Evolutionary conservation across 139 green algal species (phyloP).

Genomic region (Closterium sp.): DNA sequence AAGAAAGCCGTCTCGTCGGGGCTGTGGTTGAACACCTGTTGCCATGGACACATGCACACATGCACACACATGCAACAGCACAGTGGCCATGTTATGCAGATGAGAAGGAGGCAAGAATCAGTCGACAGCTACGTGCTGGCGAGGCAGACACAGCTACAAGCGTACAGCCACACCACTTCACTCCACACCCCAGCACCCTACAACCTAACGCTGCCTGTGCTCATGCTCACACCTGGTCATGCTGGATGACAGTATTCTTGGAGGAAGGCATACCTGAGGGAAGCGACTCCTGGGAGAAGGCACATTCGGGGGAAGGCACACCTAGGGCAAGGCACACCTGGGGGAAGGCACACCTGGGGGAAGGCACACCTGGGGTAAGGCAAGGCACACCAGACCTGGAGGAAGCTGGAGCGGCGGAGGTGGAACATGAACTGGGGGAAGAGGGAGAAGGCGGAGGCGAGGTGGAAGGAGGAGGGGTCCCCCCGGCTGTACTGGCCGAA

Average conservation of each 20-base stretch:
- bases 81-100: not conserved
- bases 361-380: not conserved
- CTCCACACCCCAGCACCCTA: not conserved
- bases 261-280: constrained; percentile 36
- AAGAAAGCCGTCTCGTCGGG: constrained; percentile 67
- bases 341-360: constrained; percentile 38
- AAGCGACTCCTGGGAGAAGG: too few relatives aligned
- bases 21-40: constrained; percentile 64
- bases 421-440: constrained; percentile 72
- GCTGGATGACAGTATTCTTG: constrained; percentile 18
- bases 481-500: constrained; percentile 60
- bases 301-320: constrained; percentile 51
- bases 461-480: constrained; percentile 55
- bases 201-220: not conserved
- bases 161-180: not conserved
- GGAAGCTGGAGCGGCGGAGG: constrained; percentile 61
- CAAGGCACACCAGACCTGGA: constrained; percentile 43
- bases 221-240: not conserved
- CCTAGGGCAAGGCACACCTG: constrained; percentile 15
- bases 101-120: not conserved
- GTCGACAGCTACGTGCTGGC: not conserved
- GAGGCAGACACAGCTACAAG: not conserved
- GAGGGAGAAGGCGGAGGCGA: constrained; percentile 57
- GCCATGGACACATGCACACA: not conserved
- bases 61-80: not conserved